Percentiles rank a stretch among this genome's conserved stretches.
Conservation (phyloP, 2,329 filamentous ascomycete species). For the Sclerotinia minor region DNA sequence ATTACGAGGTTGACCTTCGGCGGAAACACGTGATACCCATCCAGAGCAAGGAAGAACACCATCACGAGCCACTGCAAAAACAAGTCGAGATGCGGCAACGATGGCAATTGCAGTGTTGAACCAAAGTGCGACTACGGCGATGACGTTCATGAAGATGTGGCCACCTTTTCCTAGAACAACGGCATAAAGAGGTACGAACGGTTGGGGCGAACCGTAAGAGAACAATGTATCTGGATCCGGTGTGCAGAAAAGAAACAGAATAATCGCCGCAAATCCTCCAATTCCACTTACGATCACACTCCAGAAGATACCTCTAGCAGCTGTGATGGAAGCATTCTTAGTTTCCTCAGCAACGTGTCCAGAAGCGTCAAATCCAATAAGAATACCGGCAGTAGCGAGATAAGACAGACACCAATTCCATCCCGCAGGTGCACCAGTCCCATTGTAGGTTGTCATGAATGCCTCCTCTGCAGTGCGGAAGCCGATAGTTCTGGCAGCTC, state of each 20-base stretch:
- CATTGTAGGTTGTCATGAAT: constrained; percentile 30
- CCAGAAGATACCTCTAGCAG: constrained; percentile 30
- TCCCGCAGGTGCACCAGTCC: constrained; percentile 24
- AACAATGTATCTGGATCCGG: constrained; percentile 27
- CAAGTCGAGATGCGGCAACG: constrained; percentile 28
- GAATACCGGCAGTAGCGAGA: constrained; percentile 27
- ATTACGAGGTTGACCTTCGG: constrained; percentile 27
- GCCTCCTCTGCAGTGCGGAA: constrained; percentile 28
- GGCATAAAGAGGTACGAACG: constrained; percentile 28
- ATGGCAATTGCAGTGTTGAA: constrained; percentile 29
- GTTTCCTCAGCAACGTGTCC: constrained; percentile 30
- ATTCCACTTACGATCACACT: constrained; percentile 26
- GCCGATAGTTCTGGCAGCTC: constrained; percentile 26
- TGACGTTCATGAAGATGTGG: constrained; percentile 26
- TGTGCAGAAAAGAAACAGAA: constrained; percentile 29
- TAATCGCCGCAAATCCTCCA: constrained; percentile 27
- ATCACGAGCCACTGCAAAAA: constrained; percentile 30
- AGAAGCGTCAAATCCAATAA: constrained; percentile 29
- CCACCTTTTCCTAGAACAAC: constrained; percentile 26
- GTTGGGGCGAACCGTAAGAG: constrained; percentile 26
- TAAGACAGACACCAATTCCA: constrained; percentile 30
- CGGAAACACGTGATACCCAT: constrained; percentile 25
- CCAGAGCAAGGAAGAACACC: constrained; percentile 27
- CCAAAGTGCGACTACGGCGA: constrained; percentile 26
- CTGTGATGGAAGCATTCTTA: constrained; percentile 25